These are phyloP conservation scores for Micractinium conductrix DNA, from an alignment of 139 green algal species.

Conservation along the genomic window DNA sequence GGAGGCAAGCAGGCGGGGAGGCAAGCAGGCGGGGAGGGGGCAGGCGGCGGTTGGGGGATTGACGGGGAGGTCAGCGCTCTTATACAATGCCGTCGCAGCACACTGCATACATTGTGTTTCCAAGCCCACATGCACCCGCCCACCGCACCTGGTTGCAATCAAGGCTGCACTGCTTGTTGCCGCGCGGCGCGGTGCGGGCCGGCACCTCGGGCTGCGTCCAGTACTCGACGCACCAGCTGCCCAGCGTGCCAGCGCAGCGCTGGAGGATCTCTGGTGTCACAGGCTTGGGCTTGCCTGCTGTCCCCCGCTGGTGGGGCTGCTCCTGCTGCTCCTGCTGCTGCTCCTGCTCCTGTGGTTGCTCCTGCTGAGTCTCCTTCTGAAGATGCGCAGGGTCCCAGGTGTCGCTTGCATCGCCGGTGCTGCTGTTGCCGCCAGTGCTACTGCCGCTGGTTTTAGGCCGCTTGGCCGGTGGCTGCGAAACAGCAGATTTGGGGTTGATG, in stretches of 20 bases:
- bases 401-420: background rate
- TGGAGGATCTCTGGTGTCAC: background rate
- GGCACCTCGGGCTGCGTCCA: conserved; percentile 12
- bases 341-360: background rate
- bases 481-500: no score
- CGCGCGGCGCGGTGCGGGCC: background rate
- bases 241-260: background rate
- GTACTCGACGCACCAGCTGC: conserved; percentile 19
- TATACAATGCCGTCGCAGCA: no score
- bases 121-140: background rate
- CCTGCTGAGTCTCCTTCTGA: background rate
- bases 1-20: no score
- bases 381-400: background rate
- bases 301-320: background rate
- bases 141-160: conserved; percentile 14
- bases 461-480: background rate
- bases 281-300: background rate
- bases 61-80: no score
- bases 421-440: background rate
- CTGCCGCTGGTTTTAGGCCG: background rate
- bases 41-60: no score
- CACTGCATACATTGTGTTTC: background rate
- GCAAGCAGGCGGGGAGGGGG: no score
- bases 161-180: conserved; percentile 23
- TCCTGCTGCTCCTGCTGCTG: background rate